Percentiles rank a stretch among this genome's conserved stretches.
Conservation (phyloP, 345 rosid genomes). For the Linum usitatissimum region DNA sequence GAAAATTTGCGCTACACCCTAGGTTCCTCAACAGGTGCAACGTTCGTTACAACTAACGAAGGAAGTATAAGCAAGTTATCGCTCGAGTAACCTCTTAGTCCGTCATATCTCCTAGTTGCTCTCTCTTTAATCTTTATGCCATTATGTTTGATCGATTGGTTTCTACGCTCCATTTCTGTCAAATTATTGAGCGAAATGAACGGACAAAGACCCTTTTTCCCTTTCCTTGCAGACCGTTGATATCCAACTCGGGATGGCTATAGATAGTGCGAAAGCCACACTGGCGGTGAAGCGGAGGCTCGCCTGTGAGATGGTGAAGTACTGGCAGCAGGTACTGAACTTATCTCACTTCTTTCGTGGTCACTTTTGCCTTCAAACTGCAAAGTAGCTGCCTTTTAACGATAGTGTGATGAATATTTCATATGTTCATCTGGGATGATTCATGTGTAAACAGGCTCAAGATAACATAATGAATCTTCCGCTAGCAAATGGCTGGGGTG, state of each 20-base stretch:
- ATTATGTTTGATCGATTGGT: neutral
- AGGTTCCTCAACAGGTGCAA: no score
- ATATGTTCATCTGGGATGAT: conserved; percentile 1
- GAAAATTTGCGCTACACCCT: no score
- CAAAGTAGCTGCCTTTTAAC: neutral
- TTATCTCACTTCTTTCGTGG: neutral
- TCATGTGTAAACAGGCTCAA: conserved; percentile 53
- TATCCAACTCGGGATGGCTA: conserved; percentile 98
- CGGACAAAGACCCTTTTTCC: neutral
- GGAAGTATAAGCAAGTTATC: no score
- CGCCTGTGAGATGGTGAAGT: conserved; percentile 98
- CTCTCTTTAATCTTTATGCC: neutral
- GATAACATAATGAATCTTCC: conserved; percentile 88
- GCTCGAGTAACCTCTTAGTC: no score
- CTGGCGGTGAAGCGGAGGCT: conserved; percentile 98
- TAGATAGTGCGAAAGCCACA: conserved; percentile 94
- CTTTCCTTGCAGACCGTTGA: conserved; percentile 61
- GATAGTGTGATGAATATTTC: conserved; percentile 1
- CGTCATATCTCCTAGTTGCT: no score
- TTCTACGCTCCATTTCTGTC: neutral
- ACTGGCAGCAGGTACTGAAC: conserved; percentile 88
- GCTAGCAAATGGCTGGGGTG: conserved; percentile 92
- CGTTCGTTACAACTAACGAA: no score
- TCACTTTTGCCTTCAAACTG: neutral
- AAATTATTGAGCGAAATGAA: neutral